These are phyloP conservation scores for Candolleomyces aberdarensis DNA, from an alignment of 768 basidiomycete species.

Conservation along the genomic window DNA sequence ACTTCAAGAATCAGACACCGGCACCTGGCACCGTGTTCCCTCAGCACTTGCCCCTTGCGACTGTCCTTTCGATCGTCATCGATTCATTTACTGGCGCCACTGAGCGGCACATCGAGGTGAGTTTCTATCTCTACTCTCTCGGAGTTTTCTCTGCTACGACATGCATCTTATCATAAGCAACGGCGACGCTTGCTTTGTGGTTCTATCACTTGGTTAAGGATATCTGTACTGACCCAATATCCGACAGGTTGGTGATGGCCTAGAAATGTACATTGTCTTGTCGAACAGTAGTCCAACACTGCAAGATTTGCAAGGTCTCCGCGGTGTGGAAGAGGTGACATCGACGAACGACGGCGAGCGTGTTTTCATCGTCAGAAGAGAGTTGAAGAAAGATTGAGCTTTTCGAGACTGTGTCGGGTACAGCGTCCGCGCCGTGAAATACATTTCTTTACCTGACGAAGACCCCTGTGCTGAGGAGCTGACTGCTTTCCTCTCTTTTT, in stretches of 20 bases:
- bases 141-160: not conserved
- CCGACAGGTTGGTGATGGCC: constrained; percentile 85
- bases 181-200: not conserved
- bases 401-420: constrained; percentile 1
- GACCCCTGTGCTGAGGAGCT: not conserved
- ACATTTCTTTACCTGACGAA: not conserved
- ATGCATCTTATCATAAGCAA: not conserved
- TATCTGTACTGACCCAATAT: constrained; percentile 9
- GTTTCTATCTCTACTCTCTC: constrained; percentile 16
- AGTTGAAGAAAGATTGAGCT: constrained; percentile 78
- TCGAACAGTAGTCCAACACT: constrained; percentile 57
- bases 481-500: not conserved
- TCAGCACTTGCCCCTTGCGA: constrained; percentile 72
- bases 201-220: too few relatives aligned
- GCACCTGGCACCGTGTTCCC: constrained; percentile 74
- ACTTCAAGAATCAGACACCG: constrained; percentile 93
- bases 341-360: constrained; percentile 63
- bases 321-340: constrained; percentile 63
- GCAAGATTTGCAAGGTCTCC: constrained; percentile 53
- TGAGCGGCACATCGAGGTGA: constrained; percentile 95
- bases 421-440: not conserved
- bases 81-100: constrained; percentile 98
- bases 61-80: constrained; percentile 83
- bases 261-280: constrained; percentile 88
- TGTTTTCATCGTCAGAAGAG: constrained; percentile 70